Conservation (phyloP, 2,329 filamentous ascomycete species). For the Huntiella bhutanensis region DNA sequence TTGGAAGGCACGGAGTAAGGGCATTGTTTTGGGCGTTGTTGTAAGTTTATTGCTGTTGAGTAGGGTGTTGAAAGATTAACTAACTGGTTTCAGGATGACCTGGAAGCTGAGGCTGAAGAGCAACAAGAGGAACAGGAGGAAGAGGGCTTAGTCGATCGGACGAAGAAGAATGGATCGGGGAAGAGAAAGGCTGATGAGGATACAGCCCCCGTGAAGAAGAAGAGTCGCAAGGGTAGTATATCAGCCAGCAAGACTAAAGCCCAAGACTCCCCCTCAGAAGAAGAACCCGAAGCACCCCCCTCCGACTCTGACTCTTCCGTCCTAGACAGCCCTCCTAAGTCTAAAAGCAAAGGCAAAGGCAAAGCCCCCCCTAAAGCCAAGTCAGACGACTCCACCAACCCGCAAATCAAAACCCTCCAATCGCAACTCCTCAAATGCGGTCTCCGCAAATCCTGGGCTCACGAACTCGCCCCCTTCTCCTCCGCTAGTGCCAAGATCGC, state of each 20-base stretch:
- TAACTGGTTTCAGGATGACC: neutral
- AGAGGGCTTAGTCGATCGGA: neutral
- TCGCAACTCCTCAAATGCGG: conserved; percentile 77
- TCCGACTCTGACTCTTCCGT: conserved; percentile 34
- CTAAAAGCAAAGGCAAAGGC: conserved; percentile 13
- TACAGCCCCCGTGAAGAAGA: too few species aligned
- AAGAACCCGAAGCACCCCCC: conserved; percentile 2
- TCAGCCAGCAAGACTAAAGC: neutral
- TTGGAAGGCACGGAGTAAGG: conserved; percentile 42
- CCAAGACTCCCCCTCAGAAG: conserved; percentile 8
- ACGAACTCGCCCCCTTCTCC: conserved; percentile 58
- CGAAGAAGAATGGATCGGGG: too few species aligned
- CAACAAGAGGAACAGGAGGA: conserved; percentile 2
- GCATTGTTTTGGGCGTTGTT: conserved; percentile 33
- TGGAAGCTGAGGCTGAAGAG: neutral
- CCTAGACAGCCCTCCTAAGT: conserved; percentile 46
- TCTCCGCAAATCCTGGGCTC: conserved; percentile 76
- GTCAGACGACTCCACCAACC: conserved; percentile 30
- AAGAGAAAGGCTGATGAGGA: too few species aligned
- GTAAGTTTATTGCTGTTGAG: conserved; percentile 22
- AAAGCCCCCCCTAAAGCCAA: conserved; percentile 24
- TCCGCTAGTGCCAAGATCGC: conserved; percentile 61
- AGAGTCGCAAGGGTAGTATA: too few species aligned
- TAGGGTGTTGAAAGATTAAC: neutral
- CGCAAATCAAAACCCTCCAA: conserved; percentile 76